Evolutionary conservation across 2,329 filamentous ascomycete genomes (phyloP), one percentile per base, ranked within the genome.

Genomic region (Pseudocercospora fuligena): DNA sequence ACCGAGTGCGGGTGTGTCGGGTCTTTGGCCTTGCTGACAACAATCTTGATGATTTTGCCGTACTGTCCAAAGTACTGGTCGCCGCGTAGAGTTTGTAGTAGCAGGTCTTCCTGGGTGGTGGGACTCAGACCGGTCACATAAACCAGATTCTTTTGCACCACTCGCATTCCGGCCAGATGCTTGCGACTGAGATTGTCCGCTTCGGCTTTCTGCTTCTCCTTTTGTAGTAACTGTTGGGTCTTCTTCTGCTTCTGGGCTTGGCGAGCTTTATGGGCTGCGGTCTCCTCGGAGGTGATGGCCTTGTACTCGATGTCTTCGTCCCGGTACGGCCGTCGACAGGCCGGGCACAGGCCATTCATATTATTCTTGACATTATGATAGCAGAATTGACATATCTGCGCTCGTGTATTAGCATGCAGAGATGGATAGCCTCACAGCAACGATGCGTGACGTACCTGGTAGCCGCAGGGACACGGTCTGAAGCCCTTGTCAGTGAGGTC

Each of bases 281-380:
- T 97, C 92, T 99, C 95, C 86, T 99, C 96, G 67, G 88, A 88
- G 63, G 94, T 97, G 66, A 97, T 92, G 64, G 95, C 91, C 81
- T 97, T 97, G 87, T 93, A 99, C 80, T 97, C 89, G 78, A 99
- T 98, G 31, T 93, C 96, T 79, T 94, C 94, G 73, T 99, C 96
- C 79, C 97, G 93, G 80, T 99, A 99, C 5, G 93, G 91, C 78
- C 95, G 88, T 81, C 95, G 89, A 79, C 95, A 99, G 73, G 97
- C 97, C n/a, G 95, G 95, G 80, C 95, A 99, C 65, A 97, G 87
- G 40, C 94, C 94, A 78, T 97, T 98, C 87, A 97, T 93, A 75
- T 97, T 97, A 74, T 92, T 97, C 82, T 96, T 97, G 79, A 99
- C 96, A 79, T 98, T 99, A 82, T 99, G 97, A 84, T 94, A 99